Conservation (phyloP, 176 grass and related monocot species). For the Puccinellia tenuiflora region DNA sequence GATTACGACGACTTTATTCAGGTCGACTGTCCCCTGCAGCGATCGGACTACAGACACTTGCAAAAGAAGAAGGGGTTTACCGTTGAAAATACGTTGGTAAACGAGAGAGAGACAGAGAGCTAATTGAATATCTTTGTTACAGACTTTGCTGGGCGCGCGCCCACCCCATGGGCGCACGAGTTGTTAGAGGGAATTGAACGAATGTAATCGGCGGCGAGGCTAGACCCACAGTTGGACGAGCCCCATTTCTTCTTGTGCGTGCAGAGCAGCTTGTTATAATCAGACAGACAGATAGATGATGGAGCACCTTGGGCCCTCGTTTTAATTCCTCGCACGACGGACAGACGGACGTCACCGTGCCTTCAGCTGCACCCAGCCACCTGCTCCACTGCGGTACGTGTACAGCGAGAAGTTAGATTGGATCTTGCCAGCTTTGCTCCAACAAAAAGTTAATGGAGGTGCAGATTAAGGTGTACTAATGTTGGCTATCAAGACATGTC, state of each 20-base stretch:
- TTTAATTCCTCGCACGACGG: conserved; percentile 26
- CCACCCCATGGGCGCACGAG: conserved; percentile 33
- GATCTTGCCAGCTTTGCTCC: conserved; percentile 28
- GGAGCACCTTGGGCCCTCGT: conserved; percentile 23
- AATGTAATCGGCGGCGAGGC: conserved; percentile 43
- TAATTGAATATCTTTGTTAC: conserved; percentile 66
- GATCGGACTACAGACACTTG: conserved; percentile 54
- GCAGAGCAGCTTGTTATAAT: conserved; percentile 44
- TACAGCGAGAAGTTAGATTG: not conserved
- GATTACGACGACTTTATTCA: conserved; percentile 34
- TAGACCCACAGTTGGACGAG: conserved; percentile 48
- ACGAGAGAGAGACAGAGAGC: conserved; percentile 49
- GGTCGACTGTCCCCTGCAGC: conserved; percentile 41
- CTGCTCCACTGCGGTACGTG: conserved; percentile 60
- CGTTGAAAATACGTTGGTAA: conserved; percentile 82
- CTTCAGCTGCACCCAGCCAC: conserved; percentile 77
- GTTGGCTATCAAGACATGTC: not conserved
- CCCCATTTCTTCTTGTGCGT: conserved; percentile 38
- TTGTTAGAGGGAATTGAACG: conserved; percentile 66
- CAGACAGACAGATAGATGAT: not conserved
- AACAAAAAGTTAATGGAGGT: not conserved
- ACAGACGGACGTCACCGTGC: conserved; percentile 9
- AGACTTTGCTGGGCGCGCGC: conserved; percentile 42
- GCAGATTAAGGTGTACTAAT: not conserved
- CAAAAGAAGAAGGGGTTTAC: conserved; percentile 51